Base-by-base conservation (phyloP, 164 flowering plant genomes). In the Tetracentron sinense region DNA sequence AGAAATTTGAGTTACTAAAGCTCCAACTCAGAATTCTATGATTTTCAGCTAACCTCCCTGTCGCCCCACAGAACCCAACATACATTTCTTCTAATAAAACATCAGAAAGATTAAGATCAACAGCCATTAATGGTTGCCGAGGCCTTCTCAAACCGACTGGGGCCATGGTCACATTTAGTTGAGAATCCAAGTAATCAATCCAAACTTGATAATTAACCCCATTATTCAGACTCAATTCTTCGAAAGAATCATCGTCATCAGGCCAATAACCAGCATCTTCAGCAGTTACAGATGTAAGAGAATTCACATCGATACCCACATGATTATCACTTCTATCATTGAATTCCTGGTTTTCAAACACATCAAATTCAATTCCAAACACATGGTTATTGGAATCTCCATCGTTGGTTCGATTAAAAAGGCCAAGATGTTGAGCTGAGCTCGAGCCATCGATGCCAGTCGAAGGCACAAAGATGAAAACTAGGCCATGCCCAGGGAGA, bases 181-280 rank as follows among this genome's bases (percentile, higher is more conserved):
- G 12, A 29, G 65, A 74, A 72, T 76, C 81, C 7, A 31, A 38
- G 60, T 80, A 83, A 57, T 84, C 89, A 53, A 84, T 77, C 92
- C 89, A 84, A 47, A 79, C 92, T 51, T 84, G 92, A 68, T 84
- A 87, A 58, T 81, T 84, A 16, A 62, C 78, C 4, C 92, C 92
- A 77, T 65, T 63, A 38, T 84, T 84, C 31, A 86, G 76, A 63
- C 35, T 52, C 77, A 79, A 48, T 12, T 50, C 42, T 62, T 64
- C 47, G 63, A 84, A 86, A 0, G 60, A 48, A n/a, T 63, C 61
- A 27, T 66, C 62, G 0, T 68, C 50, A 2, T 69, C 75, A 0
- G 50, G 55, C 85, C 83, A 87, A 44, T 67, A 83, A 4, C 89
- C 92, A 0, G 88, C 86, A 14, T 56, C 51, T 8, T 74, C 26